Conservation (phyloP, 129 eudicot species). For the Pseudognaphalium luteoalbum region DNA sequence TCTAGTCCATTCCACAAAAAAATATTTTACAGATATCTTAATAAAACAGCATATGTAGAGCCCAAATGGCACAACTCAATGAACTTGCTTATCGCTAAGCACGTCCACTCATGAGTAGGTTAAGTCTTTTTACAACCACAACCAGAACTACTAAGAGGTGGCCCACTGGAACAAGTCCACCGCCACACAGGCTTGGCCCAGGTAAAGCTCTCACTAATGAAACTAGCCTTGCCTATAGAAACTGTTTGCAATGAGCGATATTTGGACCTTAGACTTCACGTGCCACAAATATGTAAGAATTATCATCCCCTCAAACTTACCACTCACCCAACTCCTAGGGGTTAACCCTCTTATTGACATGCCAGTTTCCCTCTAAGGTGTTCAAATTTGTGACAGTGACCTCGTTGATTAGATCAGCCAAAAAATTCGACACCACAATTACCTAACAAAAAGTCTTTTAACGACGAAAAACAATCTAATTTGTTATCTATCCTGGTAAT, state of each 20-base stretch:
- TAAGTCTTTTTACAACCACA: slow-evolving; percentile 10
- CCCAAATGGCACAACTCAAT: not conserved
- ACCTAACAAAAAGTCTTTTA: too few species aligned
- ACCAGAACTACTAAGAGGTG: not conserved
- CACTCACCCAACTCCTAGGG: too few species aligned
- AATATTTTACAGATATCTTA: not conserved
- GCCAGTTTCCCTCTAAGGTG: too few species aligned
- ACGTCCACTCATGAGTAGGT: slow-evolving; percentile 4
- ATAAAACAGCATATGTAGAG: not conserved
- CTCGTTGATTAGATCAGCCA: not conserved
- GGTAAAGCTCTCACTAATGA: not conserved
- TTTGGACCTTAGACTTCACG: not conserved
- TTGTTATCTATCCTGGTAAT: not conserved
- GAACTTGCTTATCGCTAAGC: not conserved
- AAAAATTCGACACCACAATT: too few species aligned
- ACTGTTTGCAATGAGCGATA: not conserved
- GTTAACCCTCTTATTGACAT: too few species aligned
- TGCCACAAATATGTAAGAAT: too few species aligned
- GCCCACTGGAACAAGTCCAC: not conserved
- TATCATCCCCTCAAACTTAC: too few species aligned
- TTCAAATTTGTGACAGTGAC: not conserved
- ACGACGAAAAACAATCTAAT: not conserved
- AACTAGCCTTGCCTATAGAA: not conserved
- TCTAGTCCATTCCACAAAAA: slow-evolving; percentile 11
- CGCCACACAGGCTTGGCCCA: not conserved